A percentile compares a stretch with the other conserved stretches of the same genome.
Evolutionary conservation across 257 asterid genomes (phyloP).

Genomic region (Primulina tabacum): DNA sequence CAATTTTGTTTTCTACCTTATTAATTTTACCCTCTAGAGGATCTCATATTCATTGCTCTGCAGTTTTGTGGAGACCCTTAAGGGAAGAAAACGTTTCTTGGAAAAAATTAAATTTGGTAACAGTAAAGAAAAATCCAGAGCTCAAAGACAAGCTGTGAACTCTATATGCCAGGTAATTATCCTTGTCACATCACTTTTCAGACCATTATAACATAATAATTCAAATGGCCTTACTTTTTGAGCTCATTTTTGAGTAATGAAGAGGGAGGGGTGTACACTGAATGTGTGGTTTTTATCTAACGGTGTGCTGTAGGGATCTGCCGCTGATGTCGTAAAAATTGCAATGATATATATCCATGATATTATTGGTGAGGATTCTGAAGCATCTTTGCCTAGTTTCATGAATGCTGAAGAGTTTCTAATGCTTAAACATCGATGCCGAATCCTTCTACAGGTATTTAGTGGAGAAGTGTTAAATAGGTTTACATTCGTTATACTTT

Average conservation of each 20-base stretch:
- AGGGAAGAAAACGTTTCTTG: conserved; percentile 87
- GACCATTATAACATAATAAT: conserved; percentile 11
- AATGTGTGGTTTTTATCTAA: conserved; percentile 13
- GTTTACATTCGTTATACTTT: conserved; percentile 10
- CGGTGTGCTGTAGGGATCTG: conserved; percentile 69
- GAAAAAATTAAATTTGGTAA: conserved; percentile 81
- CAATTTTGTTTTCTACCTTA: conserved; percentile 17
- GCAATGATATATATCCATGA: conserved; percentile 79
- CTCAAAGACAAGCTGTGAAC: conserved; percentile 98
- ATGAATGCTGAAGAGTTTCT: conserved; percentile 47
- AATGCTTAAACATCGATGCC: conserved; percentile 81
- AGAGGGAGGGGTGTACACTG: neutral
- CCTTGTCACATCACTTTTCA: conserved; percentile 14
- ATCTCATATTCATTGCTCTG: conserved; percentile 28
- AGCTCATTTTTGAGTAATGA: conserved; percentile 1
- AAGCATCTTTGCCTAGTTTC: conserved; percentile 42
- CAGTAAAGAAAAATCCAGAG: conserved; percentile 81
- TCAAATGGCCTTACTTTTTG: neutral
- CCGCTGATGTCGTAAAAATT: conserved; percentile 90
- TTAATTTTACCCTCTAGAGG: neutral
- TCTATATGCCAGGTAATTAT: conserved; percentile 85
- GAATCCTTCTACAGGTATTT: conserved; percentile 83
- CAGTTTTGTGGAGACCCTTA: conserved; percentile 84
- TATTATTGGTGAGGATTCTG: conserved; percentile 55
- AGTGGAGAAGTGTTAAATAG: conserved; percentile 13